phyloP scores from a whole-genome alignment of 1,284 basidiomycete genomes.

The Hortiboletus rubellus region DNA sequence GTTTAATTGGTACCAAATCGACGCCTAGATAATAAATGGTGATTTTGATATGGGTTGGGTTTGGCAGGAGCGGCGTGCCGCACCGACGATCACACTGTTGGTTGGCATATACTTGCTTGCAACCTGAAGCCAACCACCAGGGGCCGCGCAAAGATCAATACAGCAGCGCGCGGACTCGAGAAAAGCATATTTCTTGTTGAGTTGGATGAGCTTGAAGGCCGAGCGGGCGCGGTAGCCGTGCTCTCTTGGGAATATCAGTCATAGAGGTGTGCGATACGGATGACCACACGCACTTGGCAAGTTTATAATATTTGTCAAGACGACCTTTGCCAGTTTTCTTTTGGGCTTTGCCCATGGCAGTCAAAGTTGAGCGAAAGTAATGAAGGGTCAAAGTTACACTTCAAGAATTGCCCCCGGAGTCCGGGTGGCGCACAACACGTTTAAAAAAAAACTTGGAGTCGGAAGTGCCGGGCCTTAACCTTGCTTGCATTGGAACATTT shows the following conservation, averaged over 20 bases:
- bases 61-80: constrained; percentile 30
- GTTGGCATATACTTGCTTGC: constrained; percentile 98
- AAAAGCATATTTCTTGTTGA: constrained; percentile 98
- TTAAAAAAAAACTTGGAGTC: too few relatives aligned
- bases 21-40: constrained; percentile 60
- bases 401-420: too few relatives aligned
- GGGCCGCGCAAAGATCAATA: constrained; percentile 98
- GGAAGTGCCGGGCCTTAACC: too few relatives aligned
- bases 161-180: constrained; percentile 91
- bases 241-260: constrained; percentile 57
- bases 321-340: constrained; percentile 95
- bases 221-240: constrained; percentile 99
- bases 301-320: constrained; percentile 94
- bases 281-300: constrained; percentile 69
- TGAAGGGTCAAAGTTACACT: neutral
- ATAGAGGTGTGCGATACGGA: constrained; percentile 1
- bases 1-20: constrained; percentile 95
- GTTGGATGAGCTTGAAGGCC: constrained; percentile 98
- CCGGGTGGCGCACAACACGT: too few relatives aligned
- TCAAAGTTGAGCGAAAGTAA: neutral
- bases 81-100: constrained; percentile 93
- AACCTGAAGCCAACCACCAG: constrained; percentile 99
- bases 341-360: constrained; percentile 70
- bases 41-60: constrained; percentile 12
- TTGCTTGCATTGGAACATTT: too few relatives aligned